Conservation (phyloP, 2,329 filamentous ascomycete genomes). For the Ascosphaera acerosa region DNA sequence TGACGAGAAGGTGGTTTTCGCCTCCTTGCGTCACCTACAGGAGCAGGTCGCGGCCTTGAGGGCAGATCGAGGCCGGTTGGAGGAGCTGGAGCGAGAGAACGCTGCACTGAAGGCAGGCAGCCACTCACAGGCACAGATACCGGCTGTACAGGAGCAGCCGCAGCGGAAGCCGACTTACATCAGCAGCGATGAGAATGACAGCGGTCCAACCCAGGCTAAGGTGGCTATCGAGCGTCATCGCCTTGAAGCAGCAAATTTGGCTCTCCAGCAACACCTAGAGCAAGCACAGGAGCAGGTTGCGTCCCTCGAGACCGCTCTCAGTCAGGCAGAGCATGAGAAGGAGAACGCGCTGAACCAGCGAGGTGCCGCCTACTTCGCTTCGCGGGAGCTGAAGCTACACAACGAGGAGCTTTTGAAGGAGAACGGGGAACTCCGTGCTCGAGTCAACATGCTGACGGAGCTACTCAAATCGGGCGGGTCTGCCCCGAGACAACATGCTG, state of each 20-base stretch:
- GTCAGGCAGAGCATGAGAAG: slow-evolving; percentile 29
- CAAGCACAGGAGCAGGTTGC: slow-evolving; percentile 29
- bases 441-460: slow-evolving; percentile 10
- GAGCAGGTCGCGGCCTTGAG: slow-evolving; percentile 32
- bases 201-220: slow-evolving; percentile 12
- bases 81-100: slow-evolving; percentile 28
- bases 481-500: slow-evolving; percentile 8
- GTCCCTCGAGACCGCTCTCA: slow-evolving; percentile 27
- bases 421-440: slow-evolving; percentile 15
- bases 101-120: slow-evolving; percentile 8
- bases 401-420: slow-evolving; percentile 16
- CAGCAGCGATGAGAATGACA: slow-evolving; percentile 24
- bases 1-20: slow-evolving; percentile 37
- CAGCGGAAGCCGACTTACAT: slow-evolving; percentile 20
- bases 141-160: slow-evolving; percentile 12
- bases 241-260: slow-evolving; percentile 27
- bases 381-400: slow-evolving; percentile 19
- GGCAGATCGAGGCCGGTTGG: slow-evolving; percentile 25
- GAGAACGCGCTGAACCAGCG: slow-evolving; percentile 33
- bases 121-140: not conserved
- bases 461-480: not conserved
- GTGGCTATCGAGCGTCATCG: slow-evolving; percentile 15
- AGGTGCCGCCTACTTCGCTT: slow-evolving; percentile 28
- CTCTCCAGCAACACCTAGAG: slow-evolving; percentile 29
- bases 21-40: slow-evolving; percentile 32